Conservation (phyloP, 306 rosid genomes). For the Alnus rubra region DNA sequence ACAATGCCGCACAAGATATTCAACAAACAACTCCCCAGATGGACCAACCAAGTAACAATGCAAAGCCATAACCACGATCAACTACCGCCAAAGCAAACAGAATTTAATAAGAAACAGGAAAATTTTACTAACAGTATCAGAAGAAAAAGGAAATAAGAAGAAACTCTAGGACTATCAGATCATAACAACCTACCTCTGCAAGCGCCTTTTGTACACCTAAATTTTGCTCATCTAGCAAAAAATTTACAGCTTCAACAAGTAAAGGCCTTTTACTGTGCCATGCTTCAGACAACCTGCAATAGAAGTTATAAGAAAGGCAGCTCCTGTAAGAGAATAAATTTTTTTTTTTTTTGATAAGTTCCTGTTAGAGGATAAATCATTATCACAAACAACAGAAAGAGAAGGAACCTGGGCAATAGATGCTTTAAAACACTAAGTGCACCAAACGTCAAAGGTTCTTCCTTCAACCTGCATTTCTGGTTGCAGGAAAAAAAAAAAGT, state of each 20-base stretch:
- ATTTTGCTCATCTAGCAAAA: slow-evolving; percentile 75
- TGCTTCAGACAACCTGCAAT: slow-evolving; percentile 78
- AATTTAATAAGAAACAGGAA: slow-evolving; percentile 5
- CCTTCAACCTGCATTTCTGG: slow-evolving; percentile 92
- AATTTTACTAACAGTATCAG: slow-evolving; percentile 5
- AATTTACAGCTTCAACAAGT: slow-evolving; percentile 78
- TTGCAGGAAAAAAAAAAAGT: slow-evolving; percentile 16
- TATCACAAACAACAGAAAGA: slow-evolving; percentile 18
- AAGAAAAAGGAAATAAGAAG: slow-evolving; percentile 8
- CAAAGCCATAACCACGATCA: slow-evolving; percentile 96
- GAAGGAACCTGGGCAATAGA: slow-evolving; percentile 84
- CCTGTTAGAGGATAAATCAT: slow-evolving; percentile 27
- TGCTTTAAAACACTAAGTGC: slow-evolving; percentile 85
- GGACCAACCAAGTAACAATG: slow-evolving; percentile 96
- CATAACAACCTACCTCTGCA: slow-evolving; percentile 62
- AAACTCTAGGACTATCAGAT: slow-evolving; percentile 12
- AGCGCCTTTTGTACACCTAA: slow-evolving; percentile 79
- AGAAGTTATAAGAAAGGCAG: slow-evolving; percentile 34
- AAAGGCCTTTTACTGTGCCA: slow-evolving; percentile 83
- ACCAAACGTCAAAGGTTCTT: slow-evolving; percentile 79
- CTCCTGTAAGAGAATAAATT: neutral
- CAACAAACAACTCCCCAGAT: slow-evolving; percentile 87
- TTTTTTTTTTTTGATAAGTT: neutral
- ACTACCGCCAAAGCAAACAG: slow-evolving; percentile 48
- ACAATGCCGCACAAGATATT: slow-evolving; percentile 87